These are phyloP conservation scores for Chenopodium album DNA, from an alignment of 148 eudicot genomes.

Conservation along the genomic window DNA sequence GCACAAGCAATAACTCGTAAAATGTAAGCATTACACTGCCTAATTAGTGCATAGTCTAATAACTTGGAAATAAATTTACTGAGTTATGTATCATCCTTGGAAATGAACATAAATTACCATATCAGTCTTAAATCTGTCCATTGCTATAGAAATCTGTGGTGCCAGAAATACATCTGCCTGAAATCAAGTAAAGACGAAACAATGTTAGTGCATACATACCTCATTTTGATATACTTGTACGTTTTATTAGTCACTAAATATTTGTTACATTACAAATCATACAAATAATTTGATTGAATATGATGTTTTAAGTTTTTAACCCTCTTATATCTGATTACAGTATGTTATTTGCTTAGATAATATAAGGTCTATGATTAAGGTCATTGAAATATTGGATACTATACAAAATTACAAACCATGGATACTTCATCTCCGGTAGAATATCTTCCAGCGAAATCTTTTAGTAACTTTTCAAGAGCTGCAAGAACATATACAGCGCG, in stretches of 20 bases:
- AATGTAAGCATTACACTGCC: slow-evolving; percentile 1
- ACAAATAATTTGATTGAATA: not conserved
- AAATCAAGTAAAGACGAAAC: slow-evolving; percentile 1
- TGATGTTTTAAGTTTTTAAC: too few relatives aligned
- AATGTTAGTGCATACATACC: not conserved
- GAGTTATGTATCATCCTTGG: not conserved
- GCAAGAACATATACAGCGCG: slow-evolving; percentile 3
- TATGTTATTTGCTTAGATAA: not conserved
- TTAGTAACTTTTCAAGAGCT: slow-evolving; percentile 50
- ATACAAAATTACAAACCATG: slow-evolving; percentile 26
- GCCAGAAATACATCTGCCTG: slow-evolving; percentile 79
- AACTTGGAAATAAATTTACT: too few relatives aligned
- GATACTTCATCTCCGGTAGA: slow-evolving; percentile 43
- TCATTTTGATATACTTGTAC: too few relatives aligned
- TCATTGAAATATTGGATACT: not conserved
- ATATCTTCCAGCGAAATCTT: slow-evolving; percentile 38
- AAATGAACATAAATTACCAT: slow-evolving; percentile 43
- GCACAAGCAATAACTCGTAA: slow-evolving; percentile 18
- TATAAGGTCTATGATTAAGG: not conserved
- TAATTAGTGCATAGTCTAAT: not conserved
- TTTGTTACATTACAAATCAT: too few relatives aligned
- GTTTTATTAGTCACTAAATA: too few relatives aligned
- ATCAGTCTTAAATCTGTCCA: slow-evolving; percentile 46
- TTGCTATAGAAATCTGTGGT: slow-evolving; percentile 57
- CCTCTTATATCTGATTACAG: not conserved